Conservation (phyloP, 192 early-diverging fungal species). For the Coemansia reversa region DNA sequence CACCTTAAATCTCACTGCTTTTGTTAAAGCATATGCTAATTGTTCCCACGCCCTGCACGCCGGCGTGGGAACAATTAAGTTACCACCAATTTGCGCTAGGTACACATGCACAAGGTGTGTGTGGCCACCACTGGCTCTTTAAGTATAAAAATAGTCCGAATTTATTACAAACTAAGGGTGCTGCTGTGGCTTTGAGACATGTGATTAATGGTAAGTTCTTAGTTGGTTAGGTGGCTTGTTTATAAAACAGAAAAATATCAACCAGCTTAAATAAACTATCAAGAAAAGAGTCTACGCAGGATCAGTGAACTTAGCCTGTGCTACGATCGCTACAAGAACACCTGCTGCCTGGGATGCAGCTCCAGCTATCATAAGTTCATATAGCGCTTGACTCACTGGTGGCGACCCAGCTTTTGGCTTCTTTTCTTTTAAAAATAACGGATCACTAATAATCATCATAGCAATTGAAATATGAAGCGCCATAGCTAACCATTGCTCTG, state of each 20-base stretch:
- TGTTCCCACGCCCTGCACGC: not conserved
- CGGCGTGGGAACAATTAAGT: not conserved
- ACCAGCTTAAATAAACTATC: not conserved
- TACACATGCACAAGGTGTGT: no score
- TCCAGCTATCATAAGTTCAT: slow-evolving; percentile 13
- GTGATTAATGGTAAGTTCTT: no score
- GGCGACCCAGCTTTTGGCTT: not conserved
- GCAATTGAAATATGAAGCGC: slow-evolving; percentile 6
- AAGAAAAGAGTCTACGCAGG: not conserved
- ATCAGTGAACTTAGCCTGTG: not conserved
- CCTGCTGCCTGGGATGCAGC: slow-evolving; percentile 5
- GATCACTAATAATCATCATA: slow-evolving; percentile 15
- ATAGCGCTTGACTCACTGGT: not conserved
- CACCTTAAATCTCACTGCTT: not conserved
- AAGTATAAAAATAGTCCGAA: no score
- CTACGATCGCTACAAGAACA: not conserved
- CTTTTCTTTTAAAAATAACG: slow-evolving; percentile 12
- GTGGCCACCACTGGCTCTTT: no score
- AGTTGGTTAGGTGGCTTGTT: not conserved
- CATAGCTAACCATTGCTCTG: not conserved
- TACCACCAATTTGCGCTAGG: no score
- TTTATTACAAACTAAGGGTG: not conserved
- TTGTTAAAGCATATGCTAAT: not conserved
- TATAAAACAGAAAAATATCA: not conserved
- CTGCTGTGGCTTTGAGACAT: no score